Base-by-base conservation (phyloP, 192 early-diverging fungal genomes). In the Coemansia sp. region DNA sequence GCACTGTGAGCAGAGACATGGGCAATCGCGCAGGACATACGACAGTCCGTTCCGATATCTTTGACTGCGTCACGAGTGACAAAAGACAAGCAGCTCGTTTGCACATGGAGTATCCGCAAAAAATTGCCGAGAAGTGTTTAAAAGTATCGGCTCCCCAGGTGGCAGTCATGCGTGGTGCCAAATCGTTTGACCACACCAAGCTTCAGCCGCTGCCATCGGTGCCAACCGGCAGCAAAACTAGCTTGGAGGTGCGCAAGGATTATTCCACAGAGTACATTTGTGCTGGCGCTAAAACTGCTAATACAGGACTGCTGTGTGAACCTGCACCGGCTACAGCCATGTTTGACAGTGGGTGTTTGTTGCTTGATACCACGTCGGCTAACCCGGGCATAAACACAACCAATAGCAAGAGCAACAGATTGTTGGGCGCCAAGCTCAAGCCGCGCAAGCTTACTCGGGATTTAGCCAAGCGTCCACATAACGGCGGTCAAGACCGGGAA, bases 351-450 rank as follows among this genome's bases (percentile, higher is more conserved):
- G 39, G n/a, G 13, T 16, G 23, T 14, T 24, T 53, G 9, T 27
- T 79, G 54, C 68, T 79, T 6, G 77, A 79, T 22, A 79, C 77
- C 4, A 73, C 57, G 14, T 63, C 71, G n/a, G 77, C 72, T 12
- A 79, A 79, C 43, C 77, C 76, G 3, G 61, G 65, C 11, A 57
- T 71, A 20, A 50, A 19, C 41, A 45, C 14, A 13, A 7, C 35
- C 52, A n/a, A 37, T 1, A 13, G 51, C 61, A 13, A 18, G 32
- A 16, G 52, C 3, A 23, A 51, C 14, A 49, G 12, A n/a, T 8
- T 50, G 11, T 6, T 41, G n/a, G 23, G 62, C 19, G 24, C 27
- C 22, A 64, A 55, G 39, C 29, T 55, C 62, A 79, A 74, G 65
- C 64, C 77, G 14, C 68, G 71, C n/a, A 80, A 74, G 66, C 77